These are phyloP conservation scores for Inonotus hispidus DNA, from an alignment of 1,284 basidiomycete species.

Conservation along the genomic window DNA sequence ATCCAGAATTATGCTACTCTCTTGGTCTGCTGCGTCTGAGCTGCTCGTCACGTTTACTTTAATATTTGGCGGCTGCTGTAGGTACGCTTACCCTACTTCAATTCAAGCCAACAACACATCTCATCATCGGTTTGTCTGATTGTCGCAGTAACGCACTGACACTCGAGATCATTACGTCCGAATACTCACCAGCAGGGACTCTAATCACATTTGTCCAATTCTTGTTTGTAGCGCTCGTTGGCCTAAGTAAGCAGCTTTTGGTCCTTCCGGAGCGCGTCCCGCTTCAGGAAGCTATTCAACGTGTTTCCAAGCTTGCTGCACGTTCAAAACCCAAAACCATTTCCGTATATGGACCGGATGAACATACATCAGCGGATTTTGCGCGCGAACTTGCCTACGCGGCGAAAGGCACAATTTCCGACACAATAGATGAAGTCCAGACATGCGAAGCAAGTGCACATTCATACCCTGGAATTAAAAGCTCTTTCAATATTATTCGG, in stretches of 20 bases:
- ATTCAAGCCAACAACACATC: not conserved
- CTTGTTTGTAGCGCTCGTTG: constrained; percentile 64
- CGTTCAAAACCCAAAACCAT: not conserved
- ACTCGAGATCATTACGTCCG: constrained; percentile 58
- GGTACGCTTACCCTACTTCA: constrained; percentile 35
- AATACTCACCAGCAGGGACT: constrained; percentile 61
- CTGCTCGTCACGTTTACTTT: constrained; percentile 42
- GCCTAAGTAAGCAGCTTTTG: constrained; percentile 54
- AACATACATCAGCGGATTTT: not conserved
- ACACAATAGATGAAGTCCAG: not conserved
- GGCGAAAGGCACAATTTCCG: not conserved
- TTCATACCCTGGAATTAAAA: not conserved
- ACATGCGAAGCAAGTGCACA: not conserved
- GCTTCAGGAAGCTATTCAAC: constrained; percentile 6
- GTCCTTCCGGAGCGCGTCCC: constrained; percentile 13
- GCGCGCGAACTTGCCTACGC: not conserved
- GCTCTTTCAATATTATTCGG: not conserved
- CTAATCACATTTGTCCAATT: constrained; percentile 87
- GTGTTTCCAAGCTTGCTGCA: not conserved
- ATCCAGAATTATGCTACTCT: not conserved
- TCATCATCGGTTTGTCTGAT: constrained; percentile 18
- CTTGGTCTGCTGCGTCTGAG: constrained; percentile 25
- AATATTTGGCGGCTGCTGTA: constrained; percentile 57
- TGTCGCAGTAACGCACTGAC: constrained; percentile 62
- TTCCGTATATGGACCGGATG: not conserved